phyloP scores from a whole-genome alignment of 2,329 filamentous ascomycete genomes.

The Fusarium chaquense region DNA sequence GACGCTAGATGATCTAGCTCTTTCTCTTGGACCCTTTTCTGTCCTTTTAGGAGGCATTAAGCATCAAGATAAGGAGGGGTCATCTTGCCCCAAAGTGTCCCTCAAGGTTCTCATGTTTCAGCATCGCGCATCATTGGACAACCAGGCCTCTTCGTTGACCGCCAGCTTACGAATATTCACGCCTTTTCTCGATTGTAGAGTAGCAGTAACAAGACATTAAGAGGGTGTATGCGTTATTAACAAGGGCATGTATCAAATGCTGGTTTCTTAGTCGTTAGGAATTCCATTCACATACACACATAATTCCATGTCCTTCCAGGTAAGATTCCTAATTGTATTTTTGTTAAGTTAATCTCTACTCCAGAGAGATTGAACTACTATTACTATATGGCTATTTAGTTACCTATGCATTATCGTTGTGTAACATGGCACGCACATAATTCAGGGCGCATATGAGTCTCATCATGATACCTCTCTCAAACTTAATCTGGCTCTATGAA shows the following conservation, averaged over 20 bases:
- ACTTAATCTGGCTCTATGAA: neutral
- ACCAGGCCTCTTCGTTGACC: conserved; percentile 27
- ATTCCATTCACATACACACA: conserved; percentile 2
- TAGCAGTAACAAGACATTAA: conserved; percentile 16
- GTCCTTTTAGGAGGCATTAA: conserved; percentile 1
- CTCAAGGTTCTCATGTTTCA: conserved; percentile 47
- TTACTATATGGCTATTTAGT: neutral
- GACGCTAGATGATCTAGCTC: neutral
- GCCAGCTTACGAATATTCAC: conserved; percentile 35
- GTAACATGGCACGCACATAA: neutral
- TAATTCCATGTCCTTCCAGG: neutral
- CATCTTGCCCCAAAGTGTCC: conserved; percentile 37
- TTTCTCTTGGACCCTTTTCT: neutral
- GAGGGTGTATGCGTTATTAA: conserved; percentile 5
- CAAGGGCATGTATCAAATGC: conserved; percentile 9
- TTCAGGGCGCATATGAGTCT: neutral
- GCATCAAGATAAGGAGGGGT: conserved; percentile 20
- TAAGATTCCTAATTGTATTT: neutral
- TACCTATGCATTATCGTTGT: neutral
- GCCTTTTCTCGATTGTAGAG: conserved; percentile 8
- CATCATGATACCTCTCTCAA: conserved; percentile 14
- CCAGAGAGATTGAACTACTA: neutral
- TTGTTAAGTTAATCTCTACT: neutral
- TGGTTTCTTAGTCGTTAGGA: conserved; percentile 1
- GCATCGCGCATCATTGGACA: conserved; percentile 37